Percentiles rank a stretch among this genome's conserved stretches.
These are phyloP conservation scores for Trichosanthes cucumerina DNA, from an alignment of 306 rosid genomes.

Conservation along the genomic window DNA sequence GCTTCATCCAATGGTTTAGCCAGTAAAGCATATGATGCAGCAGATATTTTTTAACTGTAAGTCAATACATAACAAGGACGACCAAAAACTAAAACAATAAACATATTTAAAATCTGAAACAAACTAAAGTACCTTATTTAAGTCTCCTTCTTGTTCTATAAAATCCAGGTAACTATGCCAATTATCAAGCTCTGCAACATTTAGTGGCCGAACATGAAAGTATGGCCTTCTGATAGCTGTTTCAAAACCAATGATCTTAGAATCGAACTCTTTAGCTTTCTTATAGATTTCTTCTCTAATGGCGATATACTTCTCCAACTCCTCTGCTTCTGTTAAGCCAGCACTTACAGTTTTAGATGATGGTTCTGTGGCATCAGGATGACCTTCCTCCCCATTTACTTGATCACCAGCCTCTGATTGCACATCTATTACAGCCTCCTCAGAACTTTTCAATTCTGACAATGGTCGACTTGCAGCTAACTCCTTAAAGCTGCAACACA, in stretches of 20 bases:
- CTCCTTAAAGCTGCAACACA: slow-evolving; percentile 76
- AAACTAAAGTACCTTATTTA: slow-evolving; percentile 72
- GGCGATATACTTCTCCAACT: slow-evolving; percentile 97
- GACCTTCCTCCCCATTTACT: slow-evolving; percentile 51
- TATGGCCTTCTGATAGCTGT: slow-evolving; percentile 98
- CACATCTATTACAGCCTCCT: slow-evolving; percentile 51
- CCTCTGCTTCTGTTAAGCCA: slow-evolving; percentile 92
- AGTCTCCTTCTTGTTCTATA: slow-evolving; percentile 85
- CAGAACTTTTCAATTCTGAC: slow-evolving; percentile 64
- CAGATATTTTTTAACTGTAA: slow-evolving; percentile 60
- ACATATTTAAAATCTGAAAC: slow-evolving; percentile 19
- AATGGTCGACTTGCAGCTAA: slow-evolving; percentile 78
- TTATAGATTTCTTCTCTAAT: slow-evolving; percentile 93
- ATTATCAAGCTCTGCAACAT: slow-evolving; percentile 90
- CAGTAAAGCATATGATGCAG: slow-evolving; percentile 78
- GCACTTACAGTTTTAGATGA: slow-evolving; percentile 76
- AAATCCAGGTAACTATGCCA: slow-evolving; percentile 95
- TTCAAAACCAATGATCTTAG: slow-evolving; percentile 99
- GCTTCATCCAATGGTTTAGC: slow-evolving; percentile 97
- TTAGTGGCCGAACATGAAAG: slow-evolving; percentile 92
- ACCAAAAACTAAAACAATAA: slow-evolving; percentile 22
- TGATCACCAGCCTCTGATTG: slow-evolving; percentile 40
- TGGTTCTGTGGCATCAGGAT: slow-evolving; percentile 37
- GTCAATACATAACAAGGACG: slow-evolving; percentile 47
- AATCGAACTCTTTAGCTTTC: slow-evolving; percentile 98